Base-by-base conservation (phyloP, 2,329 filamentous ascomycete genomes). In the Xylariales sp. region DNA sequence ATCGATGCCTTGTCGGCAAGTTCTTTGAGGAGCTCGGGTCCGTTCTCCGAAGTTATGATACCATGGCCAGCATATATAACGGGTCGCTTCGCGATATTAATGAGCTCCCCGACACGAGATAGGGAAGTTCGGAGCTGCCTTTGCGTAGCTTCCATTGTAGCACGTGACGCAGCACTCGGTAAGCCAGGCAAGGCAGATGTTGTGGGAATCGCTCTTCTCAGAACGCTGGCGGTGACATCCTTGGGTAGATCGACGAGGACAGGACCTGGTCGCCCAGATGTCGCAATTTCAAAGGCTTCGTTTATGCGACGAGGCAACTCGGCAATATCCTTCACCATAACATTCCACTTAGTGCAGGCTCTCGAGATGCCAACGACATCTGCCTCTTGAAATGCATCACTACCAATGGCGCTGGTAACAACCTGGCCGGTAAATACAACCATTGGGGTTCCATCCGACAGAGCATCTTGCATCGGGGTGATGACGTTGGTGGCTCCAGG, bases 261-360 rank as follows among this genome's bases (percentile, higher is more conserved):
- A 34, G 96, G 96, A 30, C 96, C 96, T 14, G 96, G 96, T 56
- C 96, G 89, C 68, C 96, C 96, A 75, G 91, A 96, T 49, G 93
- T 98, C 48, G 96, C 96, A 78, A 98, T 98, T 83, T 98, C 94
- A 78, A 98, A 98, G 56, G 96, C 96, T 83, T 98, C 96, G 80
- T 97, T 97, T 78, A 98, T 98, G 72, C 95, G 89, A 75, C 93
- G 89, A 58, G 96, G 96, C 64, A 99, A 86, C 82, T 99, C 96
- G 58, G 93, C 94, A 63, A 97, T 90, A 80, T 91, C 95, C 87
- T 97, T 97, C 56, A 97, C 93, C 94, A 98, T 97, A 68, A 97
- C 93, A 76, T 98, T 98, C 96, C 96, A 99, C 85, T 98, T 98
- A 74, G 94, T 97, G 86, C 94, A 97, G 23, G 94, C 90, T 76